Evolutionary conservation across 805 yeast genomes (phyloP), one percentile per base, ranked within the genome.

Genomic region (Yarrowia hollandica): DNA sequence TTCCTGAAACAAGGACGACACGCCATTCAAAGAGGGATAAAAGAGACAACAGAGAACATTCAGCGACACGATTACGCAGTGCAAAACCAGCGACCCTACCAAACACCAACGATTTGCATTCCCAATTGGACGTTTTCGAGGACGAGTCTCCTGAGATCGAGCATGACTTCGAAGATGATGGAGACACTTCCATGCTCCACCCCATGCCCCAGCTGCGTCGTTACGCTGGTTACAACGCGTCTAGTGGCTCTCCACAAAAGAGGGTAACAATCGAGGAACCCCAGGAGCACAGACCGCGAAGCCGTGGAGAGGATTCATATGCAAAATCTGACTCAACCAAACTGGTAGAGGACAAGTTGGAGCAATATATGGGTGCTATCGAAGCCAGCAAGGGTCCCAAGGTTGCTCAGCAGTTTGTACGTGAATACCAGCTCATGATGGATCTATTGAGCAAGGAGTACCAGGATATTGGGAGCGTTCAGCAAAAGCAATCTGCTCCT

Each of bases 191-290:
- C 14, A 18, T 19, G 26, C 6, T 5, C 9, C 35, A 28, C 1
- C 37, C 39, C 4, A 44, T 22, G 16, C 39, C 55, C 1, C 55
- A 33, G 30, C 15, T 48, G 22, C 28, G 55, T 2, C 55, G 55
- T 4, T 48, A 48, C 22, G 55, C 55, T 10, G 55, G 55, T 6
- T 48, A 48, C 16, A 48, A 48, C 21, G 28, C 54, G 12, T 16
- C 16, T 21, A 44, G 25, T n/a, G 50, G 50, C 15, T 42, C 50
- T 3, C 54, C 54, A 16, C 37, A 30, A n/a, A 44, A 44, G 19
- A 44, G 22, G 26, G 54, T 44, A 26, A 30, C 54, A 14, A 44
- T 31, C 10, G 10, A n/a, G 4, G 48, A 41, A 11, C 48, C 48
- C 9, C 18, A 23, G 15, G 48, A 25, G 11, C 26, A 7, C 12